These are phyloP conservation scores for Ochetophila trinervis DNA, from an alignment of 306 rosid species.

Conservation along the genomic window DNA sequence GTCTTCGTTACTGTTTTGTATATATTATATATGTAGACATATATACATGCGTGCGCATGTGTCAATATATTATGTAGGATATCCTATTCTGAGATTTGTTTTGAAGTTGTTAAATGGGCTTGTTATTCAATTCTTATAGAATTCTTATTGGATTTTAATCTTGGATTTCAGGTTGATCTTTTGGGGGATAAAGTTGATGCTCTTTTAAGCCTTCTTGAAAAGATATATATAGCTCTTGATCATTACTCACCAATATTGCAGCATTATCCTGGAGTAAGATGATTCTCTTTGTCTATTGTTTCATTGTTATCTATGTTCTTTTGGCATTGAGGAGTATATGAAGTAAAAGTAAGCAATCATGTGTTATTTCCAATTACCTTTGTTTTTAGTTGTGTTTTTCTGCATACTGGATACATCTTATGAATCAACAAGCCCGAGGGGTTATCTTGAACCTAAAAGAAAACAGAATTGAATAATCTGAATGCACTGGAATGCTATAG, in stretches of 20 bases:
- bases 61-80: no score
- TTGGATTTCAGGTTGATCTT: constrained; percentile 81
- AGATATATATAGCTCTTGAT: constrained; percentile 77
- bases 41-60: no score
- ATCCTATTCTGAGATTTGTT: background rate
- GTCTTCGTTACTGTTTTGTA: no score
- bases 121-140: constrained; percentile 1
- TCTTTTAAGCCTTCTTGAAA: constrained; percentile 58
- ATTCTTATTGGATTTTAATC: constrained; percentile 20
- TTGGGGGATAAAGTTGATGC: constrained; percentile 81
- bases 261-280: constrained; percentile 94
- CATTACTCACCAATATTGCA: constrained; percentile 89
- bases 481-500: no score
- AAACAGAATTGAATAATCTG: no score
- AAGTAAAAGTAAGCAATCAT: background rate
- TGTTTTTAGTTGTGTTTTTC: no score
- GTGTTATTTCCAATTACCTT: background rate
- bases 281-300: background rate
- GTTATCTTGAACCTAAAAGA: no score
- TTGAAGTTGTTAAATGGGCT: background rate
- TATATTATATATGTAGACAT: no score
- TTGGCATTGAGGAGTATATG: background rate
- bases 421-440: no score
- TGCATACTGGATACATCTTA: no score
- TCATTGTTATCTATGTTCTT: background rate